phyloP scores from a whole-genome alignment of 495 filamentous ascomycete genomes.

The Neurospora sp. region DNA sequence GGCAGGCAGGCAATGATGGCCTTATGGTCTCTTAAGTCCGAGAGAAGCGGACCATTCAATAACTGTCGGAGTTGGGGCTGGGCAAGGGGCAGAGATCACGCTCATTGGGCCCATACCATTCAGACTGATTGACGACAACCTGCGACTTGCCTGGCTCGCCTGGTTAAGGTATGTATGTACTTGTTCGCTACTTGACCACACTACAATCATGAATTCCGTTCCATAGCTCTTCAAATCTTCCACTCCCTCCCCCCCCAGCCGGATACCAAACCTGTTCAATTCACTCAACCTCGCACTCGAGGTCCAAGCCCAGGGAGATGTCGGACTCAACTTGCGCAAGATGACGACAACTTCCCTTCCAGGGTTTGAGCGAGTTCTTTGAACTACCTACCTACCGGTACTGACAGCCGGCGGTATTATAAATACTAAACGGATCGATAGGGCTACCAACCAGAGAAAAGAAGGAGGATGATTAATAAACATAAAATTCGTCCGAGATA shows the following conservation, averaged over 20 bases:
- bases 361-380: neutral
- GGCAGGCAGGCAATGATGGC: neutral
- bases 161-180: neutral
- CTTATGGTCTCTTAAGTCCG: neutral
- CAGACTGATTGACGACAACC: neutral
- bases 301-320: neutral
- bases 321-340: neutral
- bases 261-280: neutral
- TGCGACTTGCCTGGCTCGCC: neutral
- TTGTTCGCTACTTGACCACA: too few species aligned
- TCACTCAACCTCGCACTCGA: neutral
- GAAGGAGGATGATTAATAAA: neutral
- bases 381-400: neutral
- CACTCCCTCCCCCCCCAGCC: neutral
- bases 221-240: neutral
- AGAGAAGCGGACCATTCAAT: neutral
- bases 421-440: neutral
- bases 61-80: neutral
- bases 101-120: neutral
- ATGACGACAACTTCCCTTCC: neutral
- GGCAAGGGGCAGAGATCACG: neutral
- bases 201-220: neutral
- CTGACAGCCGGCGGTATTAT: neutral
- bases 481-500: neutral
- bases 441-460: neutral